Evolutionary conservation across 2,329 filamentous ascomycete genomes (phyloP).

Genomic region (Rugonectria rugulosa): DNA sequence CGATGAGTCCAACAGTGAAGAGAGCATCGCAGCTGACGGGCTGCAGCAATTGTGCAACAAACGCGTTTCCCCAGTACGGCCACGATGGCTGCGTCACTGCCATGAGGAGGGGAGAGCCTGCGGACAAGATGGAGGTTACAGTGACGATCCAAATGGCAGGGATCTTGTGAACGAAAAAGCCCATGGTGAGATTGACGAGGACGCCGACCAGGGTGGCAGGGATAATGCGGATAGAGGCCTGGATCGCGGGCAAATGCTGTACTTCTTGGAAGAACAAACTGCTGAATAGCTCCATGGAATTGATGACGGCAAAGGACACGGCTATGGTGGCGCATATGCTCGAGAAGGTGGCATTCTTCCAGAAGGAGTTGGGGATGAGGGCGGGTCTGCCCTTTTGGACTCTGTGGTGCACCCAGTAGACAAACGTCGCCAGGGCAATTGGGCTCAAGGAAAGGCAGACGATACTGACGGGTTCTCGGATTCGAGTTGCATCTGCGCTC

Average conservation of each 20-base stretch:
- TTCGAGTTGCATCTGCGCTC: conserved; percentile 48
- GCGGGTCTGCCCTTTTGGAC: conserved; percentile 56
- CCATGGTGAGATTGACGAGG: conserved; percentile 51
- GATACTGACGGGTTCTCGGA: conserved; percentile 54
- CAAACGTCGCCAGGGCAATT: conserved; percentile 55
- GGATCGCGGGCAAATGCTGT: conserved; percentile 53
- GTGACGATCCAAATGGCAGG: conserved; percentile 49
- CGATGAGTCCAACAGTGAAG: conserved; percentile 63
- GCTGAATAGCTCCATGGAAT: conserved; percentile 55
- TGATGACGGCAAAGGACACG: conserved; percentile 54
- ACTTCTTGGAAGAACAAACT: conserved; percentile 62
- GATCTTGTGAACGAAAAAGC: conserved; percentile 54
- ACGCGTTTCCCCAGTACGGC: conserved; percentile 60
- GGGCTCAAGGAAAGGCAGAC: conserved; percentile 53
- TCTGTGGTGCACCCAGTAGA: conserved; percentile 61
- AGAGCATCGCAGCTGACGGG: conserved; percentile 56
- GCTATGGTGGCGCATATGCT: conserved; percentile 60
- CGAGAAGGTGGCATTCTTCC: conserved; percentile 65
- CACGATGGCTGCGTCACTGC: conserved; percentile 56
- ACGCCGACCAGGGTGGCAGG: conserved; percentile 54
- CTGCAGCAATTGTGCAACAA: conserved; percentile 51
- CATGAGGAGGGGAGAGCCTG: conserved; percentile 60
- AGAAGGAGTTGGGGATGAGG: conserved; percentile 68
- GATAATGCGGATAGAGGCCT: conserved; percentile 55
- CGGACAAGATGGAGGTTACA: conserved; percentile 50